These are phyloP conservation scores for Lactarius deliciosus DNA, from an alignment of 768 basidiomycete species.

Conservation along the genomic window DNA sequence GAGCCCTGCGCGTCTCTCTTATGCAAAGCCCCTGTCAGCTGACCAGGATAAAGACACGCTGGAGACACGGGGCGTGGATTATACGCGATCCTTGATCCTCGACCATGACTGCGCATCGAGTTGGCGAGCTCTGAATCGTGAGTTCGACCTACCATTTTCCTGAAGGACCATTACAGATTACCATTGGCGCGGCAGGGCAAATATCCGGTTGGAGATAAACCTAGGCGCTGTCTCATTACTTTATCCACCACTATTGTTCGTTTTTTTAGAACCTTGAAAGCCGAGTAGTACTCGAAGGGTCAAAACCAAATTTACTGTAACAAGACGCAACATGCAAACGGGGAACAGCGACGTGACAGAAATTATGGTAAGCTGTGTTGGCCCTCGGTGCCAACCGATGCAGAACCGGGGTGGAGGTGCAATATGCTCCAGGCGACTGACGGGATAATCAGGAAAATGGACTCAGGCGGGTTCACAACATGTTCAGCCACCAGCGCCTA, in stretches of 20 bases:
- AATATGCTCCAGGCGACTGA: too few species aligned
- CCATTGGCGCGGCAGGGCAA: background rate
- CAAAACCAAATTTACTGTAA: too few species aligned
- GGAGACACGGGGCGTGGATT: background rate
- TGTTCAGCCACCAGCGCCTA: background rate
- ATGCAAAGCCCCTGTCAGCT: background rate
- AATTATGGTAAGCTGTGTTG: too few species aligned
- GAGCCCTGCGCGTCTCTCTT: background rate
- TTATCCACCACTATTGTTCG: too few species aligned
- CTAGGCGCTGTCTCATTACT: background rate
- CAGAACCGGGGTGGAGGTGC: too few species aligned
- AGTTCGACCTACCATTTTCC: background rate
- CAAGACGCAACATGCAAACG: background rate
- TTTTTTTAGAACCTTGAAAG: background rate
- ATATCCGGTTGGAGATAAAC: background rate
- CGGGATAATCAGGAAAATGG: too few species aligned
- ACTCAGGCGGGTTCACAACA: too few species aligned
- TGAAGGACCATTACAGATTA: background rate
- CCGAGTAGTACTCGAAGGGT: background rate
- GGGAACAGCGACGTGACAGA: background rate
- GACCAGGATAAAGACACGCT: background rate
- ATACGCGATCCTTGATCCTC: background rate
- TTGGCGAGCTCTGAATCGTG: background rate
- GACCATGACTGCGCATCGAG: background rate
- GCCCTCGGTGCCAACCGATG: too few species aligned